Percentiles rank a stretch among this genome's conserved stretches.
phyloP scores from a whole-genome alignment of 371 early-diverging fungal species.

The Mortierella sp. region DNA sequence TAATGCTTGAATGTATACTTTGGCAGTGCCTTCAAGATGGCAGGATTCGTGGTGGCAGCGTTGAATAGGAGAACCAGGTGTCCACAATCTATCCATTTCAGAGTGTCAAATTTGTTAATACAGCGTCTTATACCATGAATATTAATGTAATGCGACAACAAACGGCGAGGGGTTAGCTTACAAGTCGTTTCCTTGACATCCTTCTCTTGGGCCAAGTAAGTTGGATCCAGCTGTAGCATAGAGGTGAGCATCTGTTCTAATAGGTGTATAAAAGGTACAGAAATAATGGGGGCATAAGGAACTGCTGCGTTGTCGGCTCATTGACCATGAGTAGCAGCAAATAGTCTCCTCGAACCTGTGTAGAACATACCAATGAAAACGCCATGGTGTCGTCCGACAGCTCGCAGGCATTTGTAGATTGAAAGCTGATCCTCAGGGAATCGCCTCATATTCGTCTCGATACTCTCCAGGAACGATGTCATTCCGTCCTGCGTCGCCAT shows the following conservation, averaged over 20 bases:
- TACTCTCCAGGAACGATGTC: constrained; percentile 63
- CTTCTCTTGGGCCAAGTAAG: constrained; percentile 77
- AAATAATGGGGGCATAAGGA: background rate
- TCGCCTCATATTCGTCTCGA: constrained; percentile 70
- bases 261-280: background rate
- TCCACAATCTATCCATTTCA: constrained; percentile 67
- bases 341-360: background rate
- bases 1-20: constrained; percentile 79
- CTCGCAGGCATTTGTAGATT: constrained; percentile 73
- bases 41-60: constrained; percentile 65
- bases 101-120: background rate
- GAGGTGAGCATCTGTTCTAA: constrained; percentile 62
- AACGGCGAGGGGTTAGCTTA: constrained; percentile 39
- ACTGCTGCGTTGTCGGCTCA: too few species aligned
- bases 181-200: constrained; percentile 74
- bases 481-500: constrained; percentile 58
- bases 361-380: constrained; percentile 65
- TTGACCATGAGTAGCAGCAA: background rate
- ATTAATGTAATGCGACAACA: too few species aligned
- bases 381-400: constrained; percentile 74
- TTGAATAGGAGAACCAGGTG: constrained; percentile 80
- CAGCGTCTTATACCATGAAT: background rate
- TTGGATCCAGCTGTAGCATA: constrained; percentile 74
- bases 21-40: constrained; percentile 70
- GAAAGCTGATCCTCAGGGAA: constrained; percentile 79